Evolutionary conservation across 345 rosid genomes (phyloP), one percentile per base, ranked within the genome.

Genomic region (Camelina sativa): DNA sequence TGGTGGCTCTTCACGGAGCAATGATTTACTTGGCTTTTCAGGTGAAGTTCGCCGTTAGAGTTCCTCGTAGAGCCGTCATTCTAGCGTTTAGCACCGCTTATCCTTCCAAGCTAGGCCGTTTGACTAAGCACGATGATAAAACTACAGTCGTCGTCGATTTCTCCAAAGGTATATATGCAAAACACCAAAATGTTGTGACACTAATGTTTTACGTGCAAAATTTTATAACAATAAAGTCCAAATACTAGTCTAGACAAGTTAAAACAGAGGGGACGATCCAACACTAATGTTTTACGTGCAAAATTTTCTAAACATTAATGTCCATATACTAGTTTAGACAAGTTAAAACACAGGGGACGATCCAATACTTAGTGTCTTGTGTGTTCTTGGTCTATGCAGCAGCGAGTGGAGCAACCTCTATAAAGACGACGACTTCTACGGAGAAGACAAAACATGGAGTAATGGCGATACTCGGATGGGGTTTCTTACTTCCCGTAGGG

Each of bases 21-120:
- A 85, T 82, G 85, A 87, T 91, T 58, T 82, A 91, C 75, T 57
- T 88, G 60, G 96, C 96, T 19, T 94, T 91, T 84, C 95, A 88
- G 82, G 87, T 89, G 8, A 88, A 83, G 75, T 85, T 89, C 37
- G 67, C 76, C 19, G 76, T 78, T 54, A 82, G 68, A 62, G 82
- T 91, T 5, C 69, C 72, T 34, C 89, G 80, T 8, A 91, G 89
- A 25, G 87, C 96, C 0, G 72, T 94, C 12, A 74, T 94, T 38
- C 66, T 94, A 71, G 96, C 98, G 50, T 90, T 91, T 48, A 88
- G 95, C 57, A 64, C 79, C 34, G 65, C 60, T 44, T 80, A 82
- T 72, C 98, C 98, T 12, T 54, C 79, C 0, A 84, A 58, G 22
- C 86, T 79, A 55, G 65, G 74, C 1, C 90, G 74, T 68, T 79